Evolutionary conservation across 495 filamentous ascomycete species (phyloP).

Genomic region (Penicillium waksmanii): DNA sequence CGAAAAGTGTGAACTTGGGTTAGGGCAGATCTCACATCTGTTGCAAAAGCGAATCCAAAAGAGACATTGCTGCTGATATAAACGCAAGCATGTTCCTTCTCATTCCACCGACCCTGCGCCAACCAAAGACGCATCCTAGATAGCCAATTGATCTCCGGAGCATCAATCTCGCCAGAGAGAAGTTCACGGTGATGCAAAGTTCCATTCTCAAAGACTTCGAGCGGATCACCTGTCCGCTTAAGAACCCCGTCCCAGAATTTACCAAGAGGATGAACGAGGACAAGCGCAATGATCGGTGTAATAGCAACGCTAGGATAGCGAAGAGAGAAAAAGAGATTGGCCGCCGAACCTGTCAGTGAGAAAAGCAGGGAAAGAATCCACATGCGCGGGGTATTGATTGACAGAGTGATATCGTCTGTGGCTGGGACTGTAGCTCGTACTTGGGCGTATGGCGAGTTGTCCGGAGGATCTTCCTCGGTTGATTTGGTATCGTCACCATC

Average conservation of each 20-base stretch:
- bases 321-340: constrained; percentile 82
- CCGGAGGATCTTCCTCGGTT: constrained; percentile 33
- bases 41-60: constrained; percentile 81
- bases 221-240: constrained; percentile 63
- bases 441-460: constrained; percentile 58
- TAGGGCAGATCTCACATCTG: constrained; percentile 46
- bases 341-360: constrained; percentile 77
- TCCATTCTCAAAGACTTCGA: constrained; percentile 50
- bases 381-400: constrained; percentile 88
- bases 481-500: constrained; percentile 32
- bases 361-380: constrained; percentile 79
- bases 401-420: constrained; percentile 70
- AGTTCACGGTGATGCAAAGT: constrained; percentile 29
- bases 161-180: constrained; percentile 20
- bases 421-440: constrained; percentile 78
- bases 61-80: constrained; percentile 89
- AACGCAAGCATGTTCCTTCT: constrained; percentile 85
- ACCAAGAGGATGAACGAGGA: constrained; percentile 81
- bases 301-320: constrained; percentile 87
- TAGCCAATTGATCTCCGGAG: constrained; percentile 8
- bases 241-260: constrained; percentile 74
- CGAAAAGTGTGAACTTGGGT: background rate
- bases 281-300: constrained; percentile 79
- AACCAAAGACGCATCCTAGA: constrained; percentile 66
- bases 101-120: constrained; percentile 80